Conservation (phyloP, 495 filamentous ascomycete species). For the Aspergillus avenaceus region DNA sequence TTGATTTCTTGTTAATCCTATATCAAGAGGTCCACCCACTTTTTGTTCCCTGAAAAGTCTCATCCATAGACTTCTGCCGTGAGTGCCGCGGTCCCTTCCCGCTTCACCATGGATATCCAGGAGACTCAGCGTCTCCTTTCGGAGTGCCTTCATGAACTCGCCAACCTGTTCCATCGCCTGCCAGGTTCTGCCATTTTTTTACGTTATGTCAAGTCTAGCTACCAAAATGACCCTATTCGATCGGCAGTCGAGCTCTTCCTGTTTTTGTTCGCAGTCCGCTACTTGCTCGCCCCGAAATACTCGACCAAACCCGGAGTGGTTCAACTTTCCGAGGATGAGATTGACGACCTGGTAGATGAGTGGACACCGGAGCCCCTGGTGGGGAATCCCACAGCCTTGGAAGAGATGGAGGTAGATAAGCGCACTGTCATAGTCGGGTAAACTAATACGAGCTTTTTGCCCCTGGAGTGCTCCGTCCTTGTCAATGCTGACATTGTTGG, state of each 20-base stretch:
- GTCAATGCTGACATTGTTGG: constrained; percentile 15
- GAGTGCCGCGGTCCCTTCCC: constrained; percentile 15
- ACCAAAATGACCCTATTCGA: constrained; percentile 93
- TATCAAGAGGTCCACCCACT: constrained; percentile 4
- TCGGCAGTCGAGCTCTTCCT: constrained; percentile 92
- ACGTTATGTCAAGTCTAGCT: constrained; percentile 92
- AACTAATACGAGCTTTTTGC: constrained; percentile 1
- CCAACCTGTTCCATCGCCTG: constrained; percentile 74
- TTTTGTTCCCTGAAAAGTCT: constrained; percentile 4
- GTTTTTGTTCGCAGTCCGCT: constrained; percentile 92
- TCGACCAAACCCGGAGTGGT: constrained; percentile 86
- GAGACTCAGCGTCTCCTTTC: constrained; percentile 70
- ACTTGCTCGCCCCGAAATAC: constrained; percentile 86
- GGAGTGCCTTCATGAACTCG: constrained; percentile 60
- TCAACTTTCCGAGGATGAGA: constrained; percentile 86
- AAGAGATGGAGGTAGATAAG: constrained; percentile 80
- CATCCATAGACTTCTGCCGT: constrained; percentile 6
- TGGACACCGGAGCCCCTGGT: constrained; percentile 96
- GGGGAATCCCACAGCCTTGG: constrained; percentile 61
- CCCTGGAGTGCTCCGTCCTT: not conserved
- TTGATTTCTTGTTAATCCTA: too few relatives aligned
- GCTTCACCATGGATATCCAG: constrained; percentile 68
- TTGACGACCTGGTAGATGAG: constrained; percentile 95
- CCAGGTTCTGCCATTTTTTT: constrained; percentile 92
- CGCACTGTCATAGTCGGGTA: constrained; percentile 85